Conservation (phyloP, 2,329 filamentous ascomycete genomes). For the Penicillium sp. region DNA sequence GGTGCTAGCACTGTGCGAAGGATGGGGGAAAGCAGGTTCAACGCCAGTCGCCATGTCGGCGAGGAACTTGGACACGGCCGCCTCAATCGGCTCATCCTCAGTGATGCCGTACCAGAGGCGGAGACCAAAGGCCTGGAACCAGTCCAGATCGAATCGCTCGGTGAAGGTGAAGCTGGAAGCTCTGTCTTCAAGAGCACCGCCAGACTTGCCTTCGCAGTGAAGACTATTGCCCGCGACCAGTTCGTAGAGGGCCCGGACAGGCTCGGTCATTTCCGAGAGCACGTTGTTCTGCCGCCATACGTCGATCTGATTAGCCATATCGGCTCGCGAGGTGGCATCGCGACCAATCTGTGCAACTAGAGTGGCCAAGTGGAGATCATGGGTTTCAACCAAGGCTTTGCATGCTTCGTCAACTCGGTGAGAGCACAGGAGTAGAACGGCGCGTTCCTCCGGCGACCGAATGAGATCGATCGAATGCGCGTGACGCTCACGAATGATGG, state of each 20-base stretch:
- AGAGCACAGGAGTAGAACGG: conserved; percentile 70
- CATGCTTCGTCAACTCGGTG: conserved; percentile 80
- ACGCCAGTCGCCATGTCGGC: conserved; percentile 65
- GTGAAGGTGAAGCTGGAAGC: conserved; percentile 75
- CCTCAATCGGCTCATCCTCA: conserved; percentile 62
- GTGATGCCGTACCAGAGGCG: conserved; percentile 81
- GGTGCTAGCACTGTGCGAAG: conserved; percentile 62
- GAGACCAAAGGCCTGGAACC: conserved; percentile 88
- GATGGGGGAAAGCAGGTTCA: conserved; percentile 64
- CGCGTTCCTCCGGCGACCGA: conserved; percentile 70
- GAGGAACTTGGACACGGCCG: conserved; percentile 67
- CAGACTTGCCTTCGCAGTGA: conserved; percentile 67
- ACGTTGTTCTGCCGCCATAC: conserved; percentile 80
- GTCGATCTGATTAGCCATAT: conserved; percentile 73
- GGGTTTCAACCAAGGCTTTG: conserved; percentile 66
- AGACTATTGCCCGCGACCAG: conserved; percentile 83
- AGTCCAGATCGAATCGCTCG: conserved; percentile 77
- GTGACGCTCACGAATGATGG: conserved; percentile 55
- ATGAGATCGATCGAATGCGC: conserved; percentile 61
- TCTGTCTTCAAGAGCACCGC: conserved; percentile 71
- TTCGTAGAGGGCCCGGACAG: conserved; percentile 82
- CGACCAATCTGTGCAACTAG: conserved; percentile 76
- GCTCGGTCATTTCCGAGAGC: conserved; percentile 78
- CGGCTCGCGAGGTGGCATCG: conserved; percentile 62
- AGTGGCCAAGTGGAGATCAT: conserved; percentile 78